Evolutionary conservation across 768 basidiomycete genomes (phyloP).

Genomic region (Mycena albidolilacea): DNA sequence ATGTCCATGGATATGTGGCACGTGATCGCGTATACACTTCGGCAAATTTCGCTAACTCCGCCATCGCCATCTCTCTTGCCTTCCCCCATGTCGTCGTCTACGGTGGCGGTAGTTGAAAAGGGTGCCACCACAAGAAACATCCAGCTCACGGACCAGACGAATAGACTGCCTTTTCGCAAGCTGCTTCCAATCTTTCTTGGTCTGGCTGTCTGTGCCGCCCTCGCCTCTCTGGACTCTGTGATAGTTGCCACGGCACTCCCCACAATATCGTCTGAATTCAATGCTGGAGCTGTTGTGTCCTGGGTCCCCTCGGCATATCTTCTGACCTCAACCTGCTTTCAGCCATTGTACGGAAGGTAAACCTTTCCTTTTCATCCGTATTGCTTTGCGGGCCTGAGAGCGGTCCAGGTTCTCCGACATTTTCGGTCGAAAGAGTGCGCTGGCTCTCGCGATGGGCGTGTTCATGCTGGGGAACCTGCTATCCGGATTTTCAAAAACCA

Average conservation of each 20-base stretch:
- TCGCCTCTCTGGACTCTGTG: constrained; percentile 78
- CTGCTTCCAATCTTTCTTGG: constrained; percentile 75
- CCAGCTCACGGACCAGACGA: constrained; percentile 80
- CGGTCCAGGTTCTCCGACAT: constrained; percentile 66
- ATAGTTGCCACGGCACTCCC: constrained; percentile 84
- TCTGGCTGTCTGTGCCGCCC: constrained; percentile 72
- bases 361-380: neutral
- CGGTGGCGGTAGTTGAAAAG: neutral
- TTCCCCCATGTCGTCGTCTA: neutral
- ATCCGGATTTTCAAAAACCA: constrained; percentile 74
- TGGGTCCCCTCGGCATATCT: constrained; percentile 86
- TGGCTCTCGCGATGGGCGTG: constrained; percentile 70
- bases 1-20: too few species aligned
- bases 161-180: constrained; percentile 76
- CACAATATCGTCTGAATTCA: constrained; percentile 75
- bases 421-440: constrained; percentile 74
- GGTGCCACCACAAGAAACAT: constrained; percentile 6
- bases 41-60: neutral
- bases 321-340: constrained; percentile 76
- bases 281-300: constrained; percentile 72
- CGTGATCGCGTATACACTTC: neutral
- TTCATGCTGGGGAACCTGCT: constrained; percentile 76
- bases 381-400: neutral
- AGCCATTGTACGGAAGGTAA: constrained; percentile 68
- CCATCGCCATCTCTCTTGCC: neutral